Conservation (phyloP, 2,329 filamentous ascomycete species). For the Seiridium unicorne region DNA sequence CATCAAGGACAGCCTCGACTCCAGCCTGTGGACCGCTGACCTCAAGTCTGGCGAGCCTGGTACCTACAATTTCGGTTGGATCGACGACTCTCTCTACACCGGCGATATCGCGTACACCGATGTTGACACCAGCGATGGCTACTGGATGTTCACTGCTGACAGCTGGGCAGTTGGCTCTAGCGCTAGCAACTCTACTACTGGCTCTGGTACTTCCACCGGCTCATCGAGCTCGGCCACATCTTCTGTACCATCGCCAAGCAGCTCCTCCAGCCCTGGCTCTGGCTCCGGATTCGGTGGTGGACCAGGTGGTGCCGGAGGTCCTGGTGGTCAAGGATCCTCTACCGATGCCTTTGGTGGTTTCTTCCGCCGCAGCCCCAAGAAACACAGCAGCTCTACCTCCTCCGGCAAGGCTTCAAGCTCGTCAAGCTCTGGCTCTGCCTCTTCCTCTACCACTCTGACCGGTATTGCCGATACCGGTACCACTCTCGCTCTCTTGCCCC, state of each 20-base stretch:
- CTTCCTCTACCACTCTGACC: slow-evolving; percentile 16
- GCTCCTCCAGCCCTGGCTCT: background rate
- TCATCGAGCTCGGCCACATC: background rate
- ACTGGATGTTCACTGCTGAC: slow-evolving; percentile 28
- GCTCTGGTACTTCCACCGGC: background rate
- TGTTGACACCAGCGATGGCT: slow-evolving; percentile 26
- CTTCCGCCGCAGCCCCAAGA: background rate
- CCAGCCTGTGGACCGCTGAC: slow-evolving; percentile 30
- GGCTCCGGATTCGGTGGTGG: background rate
- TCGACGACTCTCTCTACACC: slow-evolving; percentile 25
- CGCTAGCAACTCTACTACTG: background rate
- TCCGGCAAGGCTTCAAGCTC: background rate
- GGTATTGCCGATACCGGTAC: slow-evolving; percentile 62
- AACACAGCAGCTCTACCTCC: background rate
- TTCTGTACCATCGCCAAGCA: background rate
- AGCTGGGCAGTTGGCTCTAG: slow-evolving; percentile 26
- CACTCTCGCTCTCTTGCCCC: slow-evolving; percentile 52
- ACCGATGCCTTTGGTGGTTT: background rate
- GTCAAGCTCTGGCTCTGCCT: background rate
- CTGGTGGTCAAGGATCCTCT: background rate
- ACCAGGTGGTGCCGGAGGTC: background rate
- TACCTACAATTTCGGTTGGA: slow-evolving; percentile 32
- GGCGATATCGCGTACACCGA: slow-evolving; percentile 26
- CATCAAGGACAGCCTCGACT: slow-evolving; percentile 20
- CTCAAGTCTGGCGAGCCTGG: slow-evolving; percentile 25